Conservation (phyloP, 805 yeast genomes). For the Ogataea haglerorum region DNA sequence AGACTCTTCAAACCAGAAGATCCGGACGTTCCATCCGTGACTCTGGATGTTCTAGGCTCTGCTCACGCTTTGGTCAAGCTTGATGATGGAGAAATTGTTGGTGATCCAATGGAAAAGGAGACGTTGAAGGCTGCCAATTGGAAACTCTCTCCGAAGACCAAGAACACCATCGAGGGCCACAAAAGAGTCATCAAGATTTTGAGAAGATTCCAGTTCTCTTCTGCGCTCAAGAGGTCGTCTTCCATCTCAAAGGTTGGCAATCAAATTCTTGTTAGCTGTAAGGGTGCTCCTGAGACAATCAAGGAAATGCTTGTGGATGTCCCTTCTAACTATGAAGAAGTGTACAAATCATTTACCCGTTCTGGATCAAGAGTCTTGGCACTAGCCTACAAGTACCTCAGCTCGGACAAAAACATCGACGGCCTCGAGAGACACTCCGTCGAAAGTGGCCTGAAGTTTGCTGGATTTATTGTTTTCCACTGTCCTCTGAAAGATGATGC, state of each 20-base stretch:
- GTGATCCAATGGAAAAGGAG: constrained; percentile 99
- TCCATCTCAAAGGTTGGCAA: constrained; percentile 59
- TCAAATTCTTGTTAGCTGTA: constrained; percentile 73
- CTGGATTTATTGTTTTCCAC: constrained; percentile 93
- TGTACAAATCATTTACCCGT: constrained; percentile 87
- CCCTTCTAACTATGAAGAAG: constrained; percentile 79
- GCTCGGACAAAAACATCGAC: constrained; percentile 44
- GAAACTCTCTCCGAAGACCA: constrained; percentile 62
- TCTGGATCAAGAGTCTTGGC: constrained; percentile 96
- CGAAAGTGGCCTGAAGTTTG: constrained; percentile 73
- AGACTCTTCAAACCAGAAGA: constrained; percentile 49
- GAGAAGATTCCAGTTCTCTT: constrained; percentile 96
- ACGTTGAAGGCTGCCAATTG: constrained; percentile 86
- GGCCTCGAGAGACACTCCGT: constrained; percentile 70
- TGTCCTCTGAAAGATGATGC: constrained; percentile 97
- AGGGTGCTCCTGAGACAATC: constrained; percentile 98
- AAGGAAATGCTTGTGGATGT: constrained; percentile 66
- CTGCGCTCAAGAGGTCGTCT: constrained; percentile 93
- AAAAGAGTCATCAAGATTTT: constrained; percentile 57
- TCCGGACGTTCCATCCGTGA: constrained; percentile 61
- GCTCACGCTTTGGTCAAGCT: constrained; percentile 94
- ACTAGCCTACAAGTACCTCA: constrained; percentile 77
- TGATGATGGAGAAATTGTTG: constrained; percentile 96
- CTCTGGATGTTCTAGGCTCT: constrained; percentile 78
- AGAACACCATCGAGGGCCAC: constrained; percentile 57